These are phyloP conservation scores for Yarrowia osloensis DNA, from an alignment of 805 yeast species.

Conservation along the genomic window DNA sequence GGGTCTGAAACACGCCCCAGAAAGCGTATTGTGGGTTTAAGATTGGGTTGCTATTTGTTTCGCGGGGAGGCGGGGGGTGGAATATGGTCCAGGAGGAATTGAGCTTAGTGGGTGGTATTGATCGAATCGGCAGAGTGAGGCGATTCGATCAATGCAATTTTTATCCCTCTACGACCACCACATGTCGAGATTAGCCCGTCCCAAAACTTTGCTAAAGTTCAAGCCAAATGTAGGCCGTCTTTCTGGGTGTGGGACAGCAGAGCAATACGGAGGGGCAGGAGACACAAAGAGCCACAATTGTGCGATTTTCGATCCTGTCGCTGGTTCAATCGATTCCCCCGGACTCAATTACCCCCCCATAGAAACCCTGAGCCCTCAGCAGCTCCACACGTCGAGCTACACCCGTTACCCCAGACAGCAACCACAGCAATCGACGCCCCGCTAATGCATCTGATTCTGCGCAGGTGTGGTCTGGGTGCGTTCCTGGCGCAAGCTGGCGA, in stretches of 20 bases:
- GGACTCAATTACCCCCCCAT: background rate
- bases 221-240: background rate
- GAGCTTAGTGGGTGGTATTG: background rate
- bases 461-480: background rate
- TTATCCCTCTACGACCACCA: background rate
- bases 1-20: background rate
- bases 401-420: background rate
- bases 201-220: background rate
- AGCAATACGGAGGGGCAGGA: background rate
- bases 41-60: constrained; percentile 8
- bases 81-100: background rate
- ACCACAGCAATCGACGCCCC: background rate
- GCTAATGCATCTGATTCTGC: constrained; percentile 2
- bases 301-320: background rate
- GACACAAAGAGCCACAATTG: background rate
- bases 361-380: no score
- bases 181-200: no score
- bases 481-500: background rate
- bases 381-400: no score
- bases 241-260: background rate
- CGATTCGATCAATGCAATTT: background rate
- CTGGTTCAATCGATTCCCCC: background rate
- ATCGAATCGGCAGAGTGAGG: background rate
- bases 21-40: background rate
- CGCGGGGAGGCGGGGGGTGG: background rate